Evolutionary conservation across 2,329 filamentous ascomycete species (phyloP), one percentile per base, ranked within the genome.

Genomic region (Fusarium hainanense): DNA sequence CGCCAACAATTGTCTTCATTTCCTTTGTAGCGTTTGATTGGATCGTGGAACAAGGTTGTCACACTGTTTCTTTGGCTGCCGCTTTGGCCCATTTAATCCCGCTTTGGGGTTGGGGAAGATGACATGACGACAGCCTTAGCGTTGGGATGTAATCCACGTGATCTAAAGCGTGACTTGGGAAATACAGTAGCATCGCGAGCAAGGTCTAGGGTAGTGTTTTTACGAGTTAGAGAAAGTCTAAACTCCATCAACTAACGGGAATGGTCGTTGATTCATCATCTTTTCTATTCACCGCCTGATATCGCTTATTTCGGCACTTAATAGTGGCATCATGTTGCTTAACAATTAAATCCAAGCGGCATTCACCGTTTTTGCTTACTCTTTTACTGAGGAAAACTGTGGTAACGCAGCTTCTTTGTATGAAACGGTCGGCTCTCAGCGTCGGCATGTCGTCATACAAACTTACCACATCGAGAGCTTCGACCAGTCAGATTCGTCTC

Each of bases 371-470:
- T 32, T 30, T 66, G 63, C 62, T 66, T 66, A 61, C 43, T 27
- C 23, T 50, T 18, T 14, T 21, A 11, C 14, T 57, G n/a, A n/a
- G 20, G 11, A 37, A 5, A 20, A 37, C 34, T 41, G 48, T 46
- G 6, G 44, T 21, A 41, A 68, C 37, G 25, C 23, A 44, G 20
- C 10, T 7, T 34, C 16, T 51, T 25, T 25, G n/a, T 62, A 43
- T 47, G 27, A 58, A 16, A 25, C 25, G 44, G 12, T 49, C 25
- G 28, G 30, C n/a, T 48, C 43, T 20, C 49, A 63, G 58, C 47
- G 27, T 42, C 44, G 41, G 23, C 58, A 71, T 73, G 71, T 69
- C 71, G 71, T 74, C 71, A 74, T 74, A 56, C 58, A 61, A 40
- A 16, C 20, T 57, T 14, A 11, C 28, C 27, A 12, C 23, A 27